Conservation (phyloP, 2,329 filamentous ascomycete species). For the Microdochium bolleyi region DNA sequence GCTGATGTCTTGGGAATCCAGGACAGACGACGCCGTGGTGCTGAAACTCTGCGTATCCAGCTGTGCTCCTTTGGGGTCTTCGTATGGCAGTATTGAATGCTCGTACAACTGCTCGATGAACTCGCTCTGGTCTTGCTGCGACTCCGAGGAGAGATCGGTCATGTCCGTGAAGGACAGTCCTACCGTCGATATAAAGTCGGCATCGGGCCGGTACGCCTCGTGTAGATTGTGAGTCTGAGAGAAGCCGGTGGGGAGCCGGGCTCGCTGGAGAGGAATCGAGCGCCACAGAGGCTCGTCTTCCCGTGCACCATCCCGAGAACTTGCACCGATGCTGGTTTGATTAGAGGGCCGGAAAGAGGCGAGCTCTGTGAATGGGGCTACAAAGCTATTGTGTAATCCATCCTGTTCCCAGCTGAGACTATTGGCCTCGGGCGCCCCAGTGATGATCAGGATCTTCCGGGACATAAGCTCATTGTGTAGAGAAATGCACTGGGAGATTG, state of each 20-base stretch:
- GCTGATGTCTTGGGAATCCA: slow-evolving; percentile 20
- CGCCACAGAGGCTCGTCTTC: slow-evolving; percentile 39
- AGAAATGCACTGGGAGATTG: neutral
- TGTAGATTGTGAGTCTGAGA: slow-evolving; percentile 37
- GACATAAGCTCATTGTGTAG: slow-evolving; percentile 12
- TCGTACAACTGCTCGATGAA: slow-evolving; percentile 61
- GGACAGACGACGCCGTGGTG: slow-evolving; percentile 25
- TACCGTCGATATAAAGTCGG: slow-evolving; percentile 40
- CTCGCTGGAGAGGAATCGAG: slow-evolving; percentile 38
- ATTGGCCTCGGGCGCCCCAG: slow-evolving; percentile 50
- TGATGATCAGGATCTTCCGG: slow-evolving; percentile 22
- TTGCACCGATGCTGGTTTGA: neutral
- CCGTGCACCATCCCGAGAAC: neutral
- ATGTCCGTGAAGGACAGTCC: slow-evolving; percentile 9
- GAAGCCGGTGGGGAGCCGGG: slow-evolving; percentile 41
- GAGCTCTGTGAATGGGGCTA: slow-evolving; percentile 29
- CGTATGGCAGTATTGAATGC: slow-evolving; percentile 66
- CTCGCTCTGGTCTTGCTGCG: slow-evolving; percentile 7
- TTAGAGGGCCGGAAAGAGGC: slow-evolving; percentile 3
- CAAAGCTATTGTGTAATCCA: slow-evolving; percentile 39
- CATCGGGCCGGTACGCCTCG: slow-evolving; percentile 18
- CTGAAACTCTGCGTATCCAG: slow-evolving; percentile 25
- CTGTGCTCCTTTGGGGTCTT: slow-evolving; percentile 57
- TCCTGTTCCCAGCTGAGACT: slow-evolving; percentile 46
- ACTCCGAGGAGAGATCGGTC: neutral